Conservation (phyloP, 768 basidiomycete species). For the Mrakia gelida region DNA sequence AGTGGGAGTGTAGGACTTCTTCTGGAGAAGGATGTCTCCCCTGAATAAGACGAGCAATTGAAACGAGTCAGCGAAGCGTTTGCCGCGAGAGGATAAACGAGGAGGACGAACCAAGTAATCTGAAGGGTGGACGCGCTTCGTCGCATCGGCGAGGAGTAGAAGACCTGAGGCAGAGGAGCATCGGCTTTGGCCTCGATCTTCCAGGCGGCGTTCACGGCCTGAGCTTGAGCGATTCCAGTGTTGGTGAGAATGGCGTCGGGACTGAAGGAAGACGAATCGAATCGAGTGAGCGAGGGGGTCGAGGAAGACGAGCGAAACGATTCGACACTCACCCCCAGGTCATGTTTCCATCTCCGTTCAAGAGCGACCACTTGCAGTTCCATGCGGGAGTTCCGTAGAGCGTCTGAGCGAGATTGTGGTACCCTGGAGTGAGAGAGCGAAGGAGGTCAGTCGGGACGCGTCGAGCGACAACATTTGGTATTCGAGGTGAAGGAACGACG, state of each 20-base stretch:
- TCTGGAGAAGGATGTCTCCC: constrained; percentile 27
- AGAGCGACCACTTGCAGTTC: constrained; percentile 38
- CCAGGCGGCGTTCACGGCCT: constrained; percentile 34
- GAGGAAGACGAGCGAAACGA: not conserved
- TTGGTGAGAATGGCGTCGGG: constrained; percentile 38
- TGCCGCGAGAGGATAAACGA: not conserved
- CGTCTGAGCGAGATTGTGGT: constrained; percentile 30
- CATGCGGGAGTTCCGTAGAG: constrained; percentile 34
- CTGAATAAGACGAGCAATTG: not conserved
- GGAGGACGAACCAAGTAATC: constrained; percentile 37
- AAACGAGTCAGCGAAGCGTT: too few relatives aligned
- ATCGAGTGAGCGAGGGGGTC: not conserved
- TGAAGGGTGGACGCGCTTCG: constrained; percentile 36
- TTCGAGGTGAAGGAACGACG: not conserved
- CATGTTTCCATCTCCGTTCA: constrained; percentile 33
- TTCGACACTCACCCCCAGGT: constrained; percentile 35
- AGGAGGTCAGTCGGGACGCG: not conserved
- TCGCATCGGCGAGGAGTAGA: constrained; percentile 39
- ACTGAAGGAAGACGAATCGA: not conserved
- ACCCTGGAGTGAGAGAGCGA: constrained; percentile 36
- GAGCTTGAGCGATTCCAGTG: constrained; percentile 36
- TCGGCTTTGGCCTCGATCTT: constrained; percentile 30
- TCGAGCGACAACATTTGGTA: too few relatives aligned
- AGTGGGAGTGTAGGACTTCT: constrained; percentile 24
- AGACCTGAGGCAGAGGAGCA: constrained; percentile 36